These are phyloP conservation scores for Neoboletus brunneissimus DNA, from an alignment of 768 basidiomycete species.

Conservation along the genomic window DNA sequence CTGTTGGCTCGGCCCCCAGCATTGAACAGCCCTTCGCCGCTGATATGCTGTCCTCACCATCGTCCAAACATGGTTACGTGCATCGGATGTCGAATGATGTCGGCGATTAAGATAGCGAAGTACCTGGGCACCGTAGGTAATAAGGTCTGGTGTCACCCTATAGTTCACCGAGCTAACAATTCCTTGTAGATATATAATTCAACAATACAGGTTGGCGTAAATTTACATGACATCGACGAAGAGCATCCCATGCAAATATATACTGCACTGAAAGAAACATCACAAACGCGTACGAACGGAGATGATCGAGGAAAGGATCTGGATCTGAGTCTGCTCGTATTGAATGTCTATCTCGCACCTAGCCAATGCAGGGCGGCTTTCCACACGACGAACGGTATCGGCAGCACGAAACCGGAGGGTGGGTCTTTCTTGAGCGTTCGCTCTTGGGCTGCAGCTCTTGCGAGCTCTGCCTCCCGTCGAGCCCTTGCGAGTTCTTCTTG, in stretches of 20 bases:
- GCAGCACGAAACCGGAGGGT: conserved; percentile 27
- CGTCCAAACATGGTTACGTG: background rate
- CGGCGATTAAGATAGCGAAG: background rate
- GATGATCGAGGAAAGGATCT: background rate
- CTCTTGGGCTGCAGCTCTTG: conserved; percentile 24
- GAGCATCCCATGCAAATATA: conserved; percentile 13
- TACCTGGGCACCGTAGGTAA: background rate
- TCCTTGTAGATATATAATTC: background rate
- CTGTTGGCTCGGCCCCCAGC: background rate
- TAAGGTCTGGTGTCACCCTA: background rate
- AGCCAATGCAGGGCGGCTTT: conserved; percentile 34
- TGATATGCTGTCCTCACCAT: background rate
- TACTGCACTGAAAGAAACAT: conserved; percentile 3
- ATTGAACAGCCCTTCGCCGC: background rate
- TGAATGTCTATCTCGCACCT: conserved; percentile 22
- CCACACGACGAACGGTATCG: conserved; percentile 36
- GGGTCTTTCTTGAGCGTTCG: conserved; percentile 29
- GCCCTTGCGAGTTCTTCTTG: conserved; percentile 32
- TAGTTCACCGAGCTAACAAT: background rate
- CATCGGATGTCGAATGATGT: background rate
- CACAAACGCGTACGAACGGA: background rate
- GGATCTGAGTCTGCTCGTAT: background rate
- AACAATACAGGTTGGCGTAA: conserved; percentile 4
- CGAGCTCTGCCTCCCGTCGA: conserved; percentile 25
- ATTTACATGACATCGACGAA: background rate